phyloP scores from a whole-genome alignment of 495 filamentous ascomycete species.

The Hyaloscypha variabilis region DNA sequence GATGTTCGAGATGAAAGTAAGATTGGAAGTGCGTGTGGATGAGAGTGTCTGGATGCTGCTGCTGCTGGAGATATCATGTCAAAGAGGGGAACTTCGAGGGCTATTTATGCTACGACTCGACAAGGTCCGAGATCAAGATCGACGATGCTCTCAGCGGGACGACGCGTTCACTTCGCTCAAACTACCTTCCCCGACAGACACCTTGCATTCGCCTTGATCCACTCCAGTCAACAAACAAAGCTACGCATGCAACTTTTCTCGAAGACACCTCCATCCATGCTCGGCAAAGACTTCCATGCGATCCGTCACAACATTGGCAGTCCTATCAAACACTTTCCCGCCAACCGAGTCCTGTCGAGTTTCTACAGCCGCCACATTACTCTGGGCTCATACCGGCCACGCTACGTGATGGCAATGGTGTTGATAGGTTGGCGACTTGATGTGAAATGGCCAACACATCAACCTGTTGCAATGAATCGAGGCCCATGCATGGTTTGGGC shows the following conservation, averaged over 20 bases:
- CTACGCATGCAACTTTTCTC: conserved; percentile 26
- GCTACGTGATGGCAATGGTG: neutral
- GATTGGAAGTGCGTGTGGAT: conserved; percentile 16
- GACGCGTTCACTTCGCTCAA: conserved; percentile 3
- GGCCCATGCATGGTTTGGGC: conserved; percentile 22
- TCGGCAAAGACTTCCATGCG: neutral
- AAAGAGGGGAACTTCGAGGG: neutral
- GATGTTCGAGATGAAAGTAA: neutral
- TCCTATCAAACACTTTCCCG: conserved; percentile 13
- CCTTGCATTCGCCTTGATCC: neutral
- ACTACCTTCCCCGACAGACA: neutral
- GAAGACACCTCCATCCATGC: neutral
- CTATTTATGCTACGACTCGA: conserved; percentile 27
- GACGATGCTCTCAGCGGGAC: neutral
- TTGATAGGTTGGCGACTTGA: conserved; percentile 23
- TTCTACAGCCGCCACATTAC: conserved; percentile 11
- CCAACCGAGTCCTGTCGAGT: neutral
- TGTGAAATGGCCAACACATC: conserved; percentile 24
- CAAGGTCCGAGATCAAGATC: neutral
- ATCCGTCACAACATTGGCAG: neutral
- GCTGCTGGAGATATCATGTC: conserved; percentile 24
- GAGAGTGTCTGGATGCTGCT: conserved; percentile 20
- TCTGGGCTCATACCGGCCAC: conserved; percentile 11
- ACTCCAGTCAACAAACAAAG: conserved; percentile 22
- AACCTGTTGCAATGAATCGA: conserved; percentile 7